Evolutionary conservation across 352 stramenopile genomes (phyloP).

Genomic region (Phytophthora syringae): DNA sequence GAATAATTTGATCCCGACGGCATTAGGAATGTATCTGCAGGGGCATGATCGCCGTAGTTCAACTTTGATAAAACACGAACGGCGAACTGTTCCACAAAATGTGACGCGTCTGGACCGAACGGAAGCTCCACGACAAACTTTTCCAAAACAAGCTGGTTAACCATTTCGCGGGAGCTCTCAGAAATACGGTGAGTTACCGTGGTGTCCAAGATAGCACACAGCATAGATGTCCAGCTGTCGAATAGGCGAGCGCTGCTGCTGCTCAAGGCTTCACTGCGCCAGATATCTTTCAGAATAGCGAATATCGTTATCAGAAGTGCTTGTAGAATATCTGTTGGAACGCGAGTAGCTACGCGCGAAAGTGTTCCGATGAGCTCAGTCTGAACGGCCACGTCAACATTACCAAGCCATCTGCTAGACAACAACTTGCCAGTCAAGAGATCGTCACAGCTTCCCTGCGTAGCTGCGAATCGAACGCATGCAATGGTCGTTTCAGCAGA

Average conservation of each 20-base stretch:
- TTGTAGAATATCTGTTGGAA: conserved; percentile 27
- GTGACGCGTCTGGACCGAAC: conserved; percentile 15
- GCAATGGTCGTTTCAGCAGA: conserved; percentile 26
- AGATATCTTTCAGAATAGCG: conserved; percentile 31
- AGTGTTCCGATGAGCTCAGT: conserved; percentile 30
- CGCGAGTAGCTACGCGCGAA: conserved; percentile 23
- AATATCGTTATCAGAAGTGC: conserved; percentile 24
- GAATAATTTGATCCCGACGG: conserved; percentile 2
- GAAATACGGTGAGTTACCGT: conserved; percentile 9
- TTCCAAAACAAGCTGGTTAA: conserved; percentile 25
- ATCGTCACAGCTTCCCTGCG: conserved; percentile 47
- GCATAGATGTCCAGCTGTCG: conserved; percentile 35
- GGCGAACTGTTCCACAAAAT: conserved; percentile 37
- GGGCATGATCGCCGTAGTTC: conserved; percentile 22
- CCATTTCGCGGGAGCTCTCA: conserved; percentile 23
- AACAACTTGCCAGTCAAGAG: conserved; percentile 35
- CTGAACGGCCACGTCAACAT: conserved; percentile 26
- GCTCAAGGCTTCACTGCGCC: conserved; percentile 17
- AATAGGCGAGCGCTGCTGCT: conserved; percentile 29
- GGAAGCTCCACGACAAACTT: conserved; percentile 32
- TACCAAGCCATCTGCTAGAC: conserved; percentile 25
- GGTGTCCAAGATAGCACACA: conserved; percentile 23
- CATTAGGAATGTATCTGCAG: conserved; percentile 26
- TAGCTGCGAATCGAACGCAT: conserved; percentile 43
- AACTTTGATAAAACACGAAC: conserved; percentile 33